Percentiles rank a stretch among this genome's conserved stretches.
These are phyloP conservation scores for Verticillium klebahnii DNA, from an alignment of 2,329 filamentous ascomycete genomes.

Conservation along the genomic window DNA sequence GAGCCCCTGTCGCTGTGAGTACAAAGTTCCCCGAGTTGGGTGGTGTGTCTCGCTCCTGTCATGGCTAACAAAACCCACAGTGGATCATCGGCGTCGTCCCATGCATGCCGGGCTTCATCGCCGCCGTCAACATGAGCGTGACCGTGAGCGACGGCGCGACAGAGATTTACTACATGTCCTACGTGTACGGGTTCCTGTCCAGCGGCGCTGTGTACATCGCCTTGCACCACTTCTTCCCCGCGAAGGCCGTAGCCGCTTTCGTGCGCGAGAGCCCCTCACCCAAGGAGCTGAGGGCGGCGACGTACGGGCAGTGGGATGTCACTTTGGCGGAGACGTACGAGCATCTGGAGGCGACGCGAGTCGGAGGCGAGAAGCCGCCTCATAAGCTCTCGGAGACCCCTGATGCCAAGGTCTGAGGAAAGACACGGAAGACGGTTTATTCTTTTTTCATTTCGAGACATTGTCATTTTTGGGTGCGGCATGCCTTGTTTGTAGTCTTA, in stretches of 20 bases:
- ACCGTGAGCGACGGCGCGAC: conserved; percentile 28
- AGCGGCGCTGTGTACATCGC: conserved; percentile 24
- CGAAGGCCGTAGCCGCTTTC: conserved; percentile 20
- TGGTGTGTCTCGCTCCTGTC: background rate
- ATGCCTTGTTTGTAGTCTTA: too few species aligned
- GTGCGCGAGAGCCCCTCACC: conserved; percentile 18
- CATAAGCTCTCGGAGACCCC: background rate
- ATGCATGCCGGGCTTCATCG: conserved; percentile 36
- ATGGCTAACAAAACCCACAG: conserved; percentile 13
- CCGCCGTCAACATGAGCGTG: conserved; percentile 27
- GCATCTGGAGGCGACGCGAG: background rate
- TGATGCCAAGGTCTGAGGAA: background rate
- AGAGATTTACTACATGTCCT: conserved; percentile 33
- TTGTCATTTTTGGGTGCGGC: too few species aligned
- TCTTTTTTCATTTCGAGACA: too few species aligned
- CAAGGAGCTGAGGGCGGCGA: conserved; percentile 21
- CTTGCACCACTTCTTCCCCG: conserved; percentile 26
- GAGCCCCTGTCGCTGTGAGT: conserved; percentile 32
- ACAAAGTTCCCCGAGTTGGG: background rate
- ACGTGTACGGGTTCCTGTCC: conserved; percentile 30
- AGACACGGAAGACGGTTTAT: background rate
- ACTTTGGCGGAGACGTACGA: conserved; percentile 10
- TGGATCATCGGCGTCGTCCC: conserved; percentile 35
- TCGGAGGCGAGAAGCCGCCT: background rate
- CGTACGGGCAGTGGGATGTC: conserved; percentile 26